These are phyloP conservation scores for Phtheirospermum japonicum DNA, from an alignment of 257 asterid species.

Conservation along the genomic window DNA sequence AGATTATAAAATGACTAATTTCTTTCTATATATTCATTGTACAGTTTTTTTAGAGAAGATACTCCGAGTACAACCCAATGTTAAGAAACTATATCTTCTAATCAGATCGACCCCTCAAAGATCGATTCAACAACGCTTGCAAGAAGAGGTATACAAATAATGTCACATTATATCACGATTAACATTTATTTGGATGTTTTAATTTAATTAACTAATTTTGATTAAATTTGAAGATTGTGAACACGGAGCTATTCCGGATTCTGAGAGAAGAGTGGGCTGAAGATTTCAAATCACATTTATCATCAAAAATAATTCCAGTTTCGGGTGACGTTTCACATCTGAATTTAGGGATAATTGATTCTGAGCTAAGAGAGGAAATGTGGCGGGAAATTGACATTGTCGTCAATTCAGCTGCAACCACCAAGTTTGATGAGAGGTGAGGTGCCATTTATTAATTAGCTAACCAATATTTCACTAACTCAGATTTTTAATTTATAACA, in stretches of 20 bases:
- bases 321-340: conserved; percentile 35
- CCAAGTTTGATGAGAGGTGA: conserved; percentile 48
- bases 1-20: no score
- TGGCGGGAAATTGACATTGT: conserved; percentile 40
- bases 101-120: conserved; percentile 25
- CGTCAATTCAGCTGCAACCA: conserved; percentile 68
- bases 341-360: conserved; percentile 35
- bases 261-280: conserved; percentile 33
- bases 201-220: no score
- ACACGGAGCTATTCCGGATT: conserved; percentile 36
- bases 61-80: conserved; percentile 48
- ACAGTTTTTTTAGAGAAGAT: conserved; percentile 47
- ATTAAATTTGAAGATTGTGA: conserved; percentile 47
- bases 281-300: conserved; percentile 7
- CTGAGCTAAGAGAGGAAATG: conserved; percentile 31
- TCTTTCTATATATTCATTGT: not conserved
- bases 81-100: conserved; percentile 42
- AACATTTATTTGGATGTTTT: no score
- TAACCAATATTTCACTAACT: no score
- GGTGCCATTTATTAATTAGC: no score
- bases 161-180: no score
- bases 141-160: conserved; percentile 58
- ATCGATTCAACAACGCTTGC: conserved; percentile 29
- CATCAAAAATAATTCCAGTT: conserved; percentile 32
- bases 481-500: no score